Percentiles rank a stretch among this genome's conserved stretches.
phyloP scores from a whole-genome alignment of 2,329 filamentous ascomycete species.

The Eurotiales sp. region DNA sequence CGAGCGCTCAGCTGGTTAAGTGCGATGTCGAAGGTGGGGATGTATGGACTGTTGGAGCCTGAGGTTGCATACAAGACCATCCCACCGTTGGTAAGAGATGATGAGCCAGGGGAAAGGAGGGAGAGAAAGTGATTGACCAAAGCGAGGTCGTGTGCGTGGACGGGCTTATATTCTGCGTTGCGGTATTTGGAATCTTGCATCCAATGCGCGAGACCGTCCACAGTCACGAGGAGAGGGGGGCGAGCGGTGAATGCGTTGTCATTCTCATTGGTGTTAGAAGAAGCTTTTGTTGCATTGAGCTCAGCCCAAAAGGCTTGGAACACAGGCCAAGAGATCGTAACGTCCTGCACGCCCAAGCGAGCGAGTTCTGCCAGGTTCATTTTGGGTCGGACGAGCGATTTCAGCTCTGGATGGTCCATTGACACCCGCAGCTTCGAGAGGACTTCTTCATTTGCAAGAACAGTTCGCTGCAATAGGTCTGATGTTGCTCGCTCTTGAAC shows the following conservation, averaged over 20 bases:
- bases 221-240: constrained; percentile 65
- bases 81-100: constrained; percentile 65
- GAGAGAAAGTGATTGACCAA: constrained; percentile 72
- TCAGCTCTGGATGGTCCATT: constrained; percentile 55
- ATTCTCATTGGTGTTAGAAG: constrained; percentile 39
- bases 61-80: constrained; percentile 72
- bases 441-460: constrained; percentile 66
- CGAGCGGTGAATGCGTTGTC: constrained; percentile 40
- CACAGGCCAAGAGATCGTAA: constrained; percentile 73
- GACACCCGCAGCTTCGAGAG: constrained; percentile 54
- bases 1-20: constrained; percentile 51
- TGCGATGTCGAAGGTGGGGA: constrained; percentile 65
- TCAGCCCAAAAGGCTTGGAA: constrained; percentile 81
- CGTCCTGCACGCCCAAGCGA: constrained; percentile 65
- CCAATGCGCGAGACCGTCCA: constrained; percentile 77
- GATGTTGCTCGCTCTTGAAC: constrained; percentile 75
- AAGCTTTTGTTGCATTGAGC: constrained; percentile 54
- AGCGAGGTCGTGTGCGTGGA: constrained; percentile 82
- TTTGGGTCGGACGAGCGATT: constrained; percentile 55
- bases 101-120: constrained; percentile 50
- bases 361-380: constrained; percentile 66
- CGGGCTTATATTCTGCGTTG: constrained; percentile 62
- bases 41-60: constrained; percentile 63
- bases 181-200: constrained; percentile 77
- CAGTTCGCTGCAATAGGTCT: constrained; percentile 68